These are phyloP conservation scores for Polyporus arcularius DNA, from an alignment of 768 basidiomycete genomes.

Conservation along the genomic window DNA sequence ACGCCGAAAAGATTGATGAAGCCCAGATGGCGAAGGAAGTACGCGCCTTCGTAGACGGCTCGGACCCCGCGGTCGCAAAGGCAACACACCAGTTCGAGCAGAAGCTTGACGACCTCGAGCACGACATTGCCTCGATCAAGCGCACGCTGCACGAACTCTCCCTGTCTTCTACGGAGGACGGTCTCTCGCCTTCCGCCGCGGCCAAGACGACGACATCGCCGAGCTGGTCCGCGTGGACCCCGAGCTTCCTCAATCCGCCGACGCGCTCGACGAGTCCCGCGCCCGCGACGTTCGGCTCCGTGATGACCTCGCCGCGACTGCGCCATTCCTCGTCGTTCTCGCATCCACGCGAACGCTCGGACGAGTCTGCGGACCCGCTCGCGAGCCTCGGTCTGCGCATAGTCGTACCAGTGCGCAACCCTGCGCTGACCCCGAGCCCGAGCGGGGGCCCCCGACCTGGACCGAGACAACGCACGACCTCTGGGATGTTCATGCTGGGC, in stretches of 20 bases:
- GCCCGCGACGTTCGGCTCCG: slow-evolving; percentile 66
- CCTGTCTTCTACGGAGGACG: slow-evolving; percentile 12
- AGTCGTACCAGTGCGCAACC: slow-evolving; percentile 45
- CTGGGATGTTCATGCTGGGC: slow-evolving; percentile 66
- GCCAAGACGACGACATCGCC: slow-evolving; percentile 14
- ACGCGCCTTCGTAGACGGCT: slow-evolving; percentile 56
- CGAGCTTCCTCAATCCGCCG: slow-evolving; percentile 48
- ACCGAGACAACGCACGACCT: slow-evolving; percentile 49
- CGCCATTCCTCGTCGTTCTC: slow-evolving; percentile 49
- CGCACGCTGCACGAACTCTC: slow-evolving; percentile 50
- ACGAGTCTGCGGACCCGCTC: slow-evolving; percentile 39
- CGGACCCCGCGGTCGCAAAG: slow-evolving; percentile 47
- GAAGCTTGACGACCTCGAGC: slow-evolving; percentile 73
- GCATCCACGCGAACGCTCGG: slow-evolving; percentile 23
- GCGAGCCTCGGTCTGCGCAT: slow-evolving; percentile 52
- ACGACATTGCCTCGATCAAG: slow-evolving; percentile 75
- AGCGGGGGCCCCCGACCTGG: slow-evolving; percentile 16
- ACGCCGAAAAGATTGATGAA: slow-evolving; percentile 23
- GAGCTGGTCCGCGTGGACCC: slow-evolving; percentile 55
- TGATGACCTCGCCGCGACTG: slow-evolving; percentile 66
- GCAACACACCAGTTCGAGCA: slow-evolving; percentile 49
- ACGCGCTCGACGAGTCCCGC: slow-evolving; percentile 43
- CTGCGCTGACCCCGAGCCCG: slow-evolving; percentile 1
- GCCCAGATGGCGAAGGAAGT: slow-evolving; percentile 52
- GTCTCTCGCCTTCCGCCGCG: slow-evolving; percentile 6